These are phyloP conservation scores for Limnanthes douglasii DNA, from an alignment of 345 rosid genomes.

Conservation along the genomic window DNA sequence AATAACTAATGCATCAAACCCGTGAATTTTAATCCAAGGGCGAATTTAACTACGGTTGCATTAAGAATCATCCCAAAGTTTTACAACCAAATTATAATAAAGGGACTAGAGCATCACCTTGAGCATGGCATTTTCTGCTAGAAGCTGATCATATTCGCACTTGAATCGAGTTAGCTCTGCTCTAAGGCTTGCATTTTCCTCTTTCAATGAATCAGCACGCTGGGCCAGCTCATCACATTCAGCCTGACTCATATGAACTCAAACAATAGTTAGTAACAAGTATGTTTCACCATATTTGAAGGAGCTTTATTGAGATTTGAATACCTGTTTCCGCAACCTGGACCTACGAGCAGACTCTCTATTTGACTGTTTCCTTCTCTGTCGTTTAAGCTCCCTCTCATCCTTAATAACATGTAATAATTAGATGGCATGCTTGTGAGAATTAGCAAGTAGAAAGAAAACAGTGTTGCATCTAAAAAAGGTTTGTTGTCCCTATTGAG, in stretches of 20 bases:
- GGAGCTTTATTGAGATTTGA: constrained; percentile 2
- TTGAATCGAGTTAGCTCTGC: constrained; percentile 69
- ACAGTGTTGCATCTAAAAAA: too few relatives aligned
- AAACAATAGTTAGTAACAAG: constrained; percentile 10
- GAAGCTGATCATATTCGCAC: constrained; percentile 69
- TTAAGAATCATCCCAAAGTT: neutral
- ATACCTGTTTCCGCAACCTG: constrained; percentile 95
- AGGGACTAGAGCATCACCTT: constrained; percentile 32
- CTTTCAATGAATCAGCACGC: constrained; percentile 68
- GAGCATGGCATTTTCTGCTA: constrained; percentile 56
- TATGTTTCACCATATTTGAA: constrained; percentile 1
- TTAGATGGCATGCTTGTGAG: too few relatives aligned
- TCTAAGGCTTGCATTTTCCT: constrained; percentile 71
- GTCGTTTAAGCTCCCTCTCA: constrained; percentile 89
- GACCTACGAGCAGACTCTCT: constrained; percentile 98
- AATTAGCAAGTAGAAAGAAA: too few relatives aligned
- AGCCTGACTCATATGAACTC: constrained; percentile 42
- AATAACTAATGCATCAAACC: too few relatives aligned
- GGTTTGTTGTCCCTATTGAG: too few relatives aligned
- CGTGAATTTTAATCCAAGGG: neutral
- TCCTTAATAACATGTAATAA: too few relatives aligned
- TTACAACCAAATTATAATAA: neutral
- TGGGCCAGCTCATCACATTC: constrained; percentile 96
- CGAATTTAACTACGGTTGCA: neutral
- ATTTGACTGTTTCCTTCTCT: constrained; percentile 94